Conservation (phyloP, 83 land plant genomes). For the Diphasiastrum complanatum region DNA sequence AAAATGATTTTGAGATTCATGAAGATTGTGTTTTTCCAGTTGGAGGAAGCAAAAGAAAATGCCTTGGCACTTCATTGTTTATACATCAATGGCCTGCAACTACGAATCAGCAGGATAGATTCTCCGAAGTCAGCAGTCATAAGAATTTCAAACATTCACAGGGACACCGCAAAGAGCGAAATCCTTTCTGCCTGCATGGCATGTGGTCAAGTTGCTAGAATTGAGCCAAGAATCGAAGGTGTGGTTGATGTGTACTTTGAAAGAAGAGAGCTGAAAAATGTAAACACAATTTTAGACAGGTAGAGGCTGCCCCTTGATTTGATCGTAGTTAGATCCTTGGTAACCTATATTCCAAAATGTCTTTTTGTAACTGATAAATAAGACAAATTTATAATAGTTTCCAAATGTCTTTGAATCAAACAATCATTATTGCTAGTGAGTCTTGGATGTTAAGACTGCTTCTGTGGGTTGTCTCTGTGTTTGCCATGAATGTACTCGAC, state of each 20-base stretch:
- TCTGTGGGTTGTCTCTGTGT: neutral
- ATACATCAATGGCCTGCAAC: neutral
- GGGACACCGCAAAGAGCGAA: constrained; percentile 1
- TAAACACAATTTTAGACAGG: constrained; percentile 7
- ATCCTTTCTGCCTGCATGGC: neutral
- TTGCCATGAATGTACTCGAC: neutral
- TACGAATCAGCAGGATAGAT: constrained; percentile 5
- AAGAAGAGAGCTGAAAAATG: neutral
- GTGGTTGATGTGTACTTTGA: constrained; percentile 5
- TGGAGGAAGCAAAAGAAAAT: constrained; percentile 7
- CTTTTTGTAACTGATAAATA: too few relatives aligned
- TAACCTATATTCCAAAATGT: too few relatives aligned
- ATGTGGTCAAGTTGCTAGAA: constrained; percentile 9
- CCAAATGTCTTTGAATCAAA: too few relatives aligned
- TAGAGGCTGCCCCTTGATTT: neutral
- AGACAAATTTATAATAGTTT: too few relatives aligned
- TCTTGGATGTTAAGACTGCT: neutral
- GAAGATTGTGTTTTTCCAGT: neutral
- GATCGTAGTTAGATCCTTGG: too few relatives aligned
- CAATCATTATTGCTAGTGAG: neutral
- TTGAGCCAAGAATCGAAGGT: constrained; percentile 3
- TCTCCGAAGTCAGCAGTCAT: constrained; percentile 1
- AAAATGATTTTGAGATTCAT: neutral
- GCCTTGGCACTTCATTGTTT: constrained; percentile 8
- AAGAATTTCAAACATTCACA: constrained; percentile 7